phyloP scores from a whole-genome alignment of 176 grass and related monocot species.

The Aegilops umbellulata region DNA sequence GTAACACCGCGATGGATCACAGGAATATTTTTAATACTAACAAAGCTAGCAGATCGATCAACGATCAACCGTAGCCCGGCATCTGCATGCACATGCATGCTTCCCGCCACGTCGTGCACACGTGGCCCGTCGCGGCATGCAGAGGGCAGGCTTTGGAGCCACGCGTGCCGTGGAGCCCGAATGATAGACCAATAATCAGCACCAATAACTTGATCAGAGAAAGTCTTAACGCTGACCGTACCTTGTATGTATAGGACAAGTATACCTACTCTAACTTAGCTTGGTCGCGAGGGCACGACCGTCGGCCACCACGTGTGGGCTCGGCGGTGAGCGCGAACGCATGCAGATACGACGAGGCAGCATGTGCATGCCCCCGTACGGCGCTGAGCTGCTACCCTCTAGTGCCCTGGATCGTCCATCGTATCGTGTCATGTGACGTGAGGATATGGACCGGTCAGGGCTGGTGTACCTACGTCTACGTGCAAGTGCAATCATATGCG shows the following conservation, averaged over 20 bases:
- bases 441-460: background rate
- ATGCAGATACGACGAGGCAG: background rate
- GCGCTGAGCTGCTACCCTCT: background rate
- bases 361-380: background rate
- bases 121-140: background rate
- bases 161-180: background rate
- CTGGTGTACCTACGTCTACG: background rate
- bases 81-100: background rate
- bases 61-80: background rate
- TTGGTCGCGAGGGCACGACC: background rate
- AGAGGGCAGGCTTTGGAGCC: background rate
- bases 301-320: background rate
- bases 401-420: background rate
- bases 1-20: background rate
- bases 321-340: background rate
- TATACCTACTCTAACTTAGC: background rate
- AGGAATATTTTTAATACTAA: background rate
- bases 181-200: background rate
- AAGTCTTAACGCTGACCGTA: background rate
- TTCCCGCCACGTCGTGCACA: constrained; percentile 9
- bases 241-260: background rate
- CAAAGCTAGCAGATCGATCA: background rate
- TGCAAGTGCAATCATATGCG: background rate
- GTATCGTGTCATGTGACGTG: background rate
- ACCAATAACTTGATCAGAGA: background rate